A percentile compares a stretch with the other conserved stretches of the same genome.
Conservation (phyloP, 2,329 filamentous ascomycete species). For the Aspergillus sp. region DNA sequence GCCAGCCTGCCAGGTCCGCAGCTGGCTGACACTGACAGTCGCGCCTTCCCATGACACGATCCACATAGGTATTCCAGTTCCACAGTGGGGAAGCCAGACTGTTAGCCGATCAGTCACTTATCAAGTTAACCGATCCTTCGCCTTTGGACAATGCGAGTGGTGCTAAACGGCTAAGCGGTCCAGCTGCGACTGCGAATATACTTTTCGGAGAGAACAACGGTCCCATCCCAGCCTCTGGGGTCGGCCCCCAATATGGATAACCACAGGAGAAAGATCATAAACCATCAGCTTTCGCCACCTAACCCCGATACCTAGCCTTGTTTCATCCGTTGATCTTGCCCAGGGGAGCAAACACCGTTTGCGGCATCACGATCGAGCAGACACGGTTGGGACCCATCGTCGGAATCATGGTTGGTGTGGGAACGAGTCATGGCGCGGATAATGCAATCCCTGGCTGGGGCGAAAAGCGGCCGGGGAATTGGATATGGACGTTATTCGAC, state of each 20-base stretch:
- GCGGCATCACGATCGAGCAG: not conserved
- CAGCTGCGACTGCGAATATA: not conserved
- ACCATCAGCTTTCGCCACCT: not conserved
- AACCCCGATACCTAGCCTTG: not conserved
- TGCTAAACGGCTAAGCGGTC: not conserved
- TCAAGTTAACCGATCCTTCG: conserved; percentile 7
- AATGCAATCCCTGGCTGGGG: not conserved
- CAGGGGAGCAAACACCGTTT: not conserved
- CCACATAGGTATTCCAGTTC: not conserved
- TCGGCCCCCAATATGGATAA: no score
- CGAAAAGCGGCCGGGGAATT: not conserved
- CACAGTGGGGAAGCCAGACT: conserved; percentile 2
- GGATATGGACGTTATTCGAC: not conserved
- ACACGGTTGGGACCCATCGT: not conserved
- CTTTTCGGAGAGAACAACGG: not conserved
- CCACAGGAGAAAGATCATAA: not conserved
- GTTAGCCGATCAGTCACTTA: conserved; percentile 9
- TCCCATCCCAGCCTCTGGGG: not conserved
- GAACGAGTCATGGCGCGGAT: not conserved
- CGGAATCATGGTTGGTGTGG: not conserved
- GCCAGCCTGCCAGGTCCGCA: not conserved
- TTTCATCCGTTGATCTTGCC: not conserved
- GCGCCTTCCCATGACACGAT: conserved; percentile 4
- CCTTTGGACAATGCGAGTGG: not conserved
- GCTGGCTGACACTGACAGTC: not conserved